Percentiles rank a stretch among this genome's conserved stretches.
These are phyloP conservation scores for Fonticula alba DNA, from an alignment of 78 protist genomes.

Conservation along the genomic window DNA sequence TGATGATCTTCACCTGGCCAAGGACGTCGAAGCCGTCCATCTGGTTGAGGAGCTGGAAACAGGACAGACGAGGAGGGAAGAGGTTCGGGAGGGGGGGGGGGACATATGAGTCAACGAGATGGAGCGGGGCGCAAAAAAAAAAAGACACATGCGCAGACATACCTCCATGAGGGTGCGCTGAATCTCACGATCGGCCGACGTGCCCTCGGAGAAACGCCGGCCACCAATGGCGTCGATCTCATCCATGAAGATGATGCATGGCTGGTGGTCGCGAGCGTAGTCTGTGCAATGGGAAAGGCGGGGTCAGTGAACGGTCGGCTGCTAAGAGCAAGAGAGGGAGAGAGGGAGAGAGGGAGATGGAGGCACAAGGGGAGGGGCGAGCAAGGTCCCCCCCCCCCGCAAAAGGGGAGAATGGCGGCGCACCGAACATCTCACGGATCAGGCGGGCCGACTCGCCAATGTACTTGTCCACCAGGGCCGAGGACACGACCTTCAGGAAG, in stretches of 20 bases:
- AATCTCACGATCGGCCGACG: constrained; percentile 92
- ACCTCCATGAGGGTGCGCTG: constrained; percentile 97
- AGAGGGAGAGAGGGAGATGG: neutral
- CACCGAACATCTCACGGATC: constrained; percentile 97
- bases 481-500: constrained; percentile 93
- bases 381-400: neutral
- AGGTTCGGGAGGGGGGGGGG: neutral
- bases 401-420: neutral
- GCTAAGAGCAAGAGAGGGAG: too few relatives aligned
- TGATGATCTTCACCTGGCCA: constrained; percentile 90
- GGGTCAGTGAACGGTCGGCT: too few relatives aligned
- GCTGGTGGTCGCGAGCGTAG: constrained; percentile 88
- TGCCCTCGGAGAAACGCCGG: constrained; percentile 82
- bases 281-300: neutral
- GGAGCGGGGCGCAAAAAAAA: neutral
- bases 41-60: constrained; percentile 68
- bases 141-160: neutral
- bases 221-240: constrained; percentile 99
- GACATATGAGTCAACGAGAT: neutral
- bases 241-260: constrained; percentile 99
- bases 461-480: constrained; percentile 97
- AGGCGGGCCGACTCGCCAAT: constrained; percentile 98
- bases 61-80: neutral
- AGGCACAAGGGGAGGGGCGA: neutral
- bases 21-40: constrained; percentile 94